These are phyloP conservation scores for Speleostelium caveatum DNA, from an alignment of 78 protist genomes.

Conservation along the genomic window DNA sequence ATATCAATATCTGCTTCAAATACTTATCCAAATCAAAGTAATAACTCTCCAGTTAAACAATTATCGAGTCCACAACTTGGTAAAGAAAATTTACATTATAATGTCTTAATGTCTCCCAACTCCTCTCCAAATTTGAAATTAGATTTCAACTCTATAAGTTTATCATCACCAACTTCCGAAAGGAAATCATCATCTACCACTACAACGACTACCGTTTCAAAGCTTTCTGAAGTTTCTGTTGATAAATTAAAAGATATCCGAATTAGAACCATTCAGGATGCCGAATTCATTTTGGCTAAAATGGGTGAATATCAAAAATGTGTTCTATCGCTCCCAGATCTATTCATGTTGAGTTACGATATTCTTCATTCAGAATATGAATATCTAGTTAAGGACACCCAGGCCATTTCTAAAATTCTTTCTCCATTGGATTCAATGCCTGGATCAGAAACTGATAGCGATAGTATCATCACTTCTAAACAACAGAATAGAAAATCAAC, in stretches of 20 bases:
- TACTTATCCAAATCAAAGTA: neutral
- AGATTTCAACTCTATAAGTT: neutral
- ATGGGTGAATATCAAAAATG: conserved; percentile 62
- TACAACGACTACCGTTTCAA: neutral
- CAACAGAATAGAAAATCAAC: neutral
- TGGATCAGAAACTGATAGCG: conserved; percentile 46
- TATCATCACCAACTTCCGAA: neutral
- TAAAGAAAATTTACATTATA: neutral
- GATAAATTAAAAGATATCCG: conserved; percentile 14
- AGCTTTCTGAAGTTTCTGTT: no score
- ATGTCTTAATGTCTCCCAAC: neutral
- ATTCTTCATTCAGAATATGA: conserved; percentile 48
- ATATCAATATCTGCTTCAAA: neutral
- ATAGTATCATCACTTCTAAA: neutral
- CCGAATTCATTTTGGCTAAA: conserved; percentile 51
- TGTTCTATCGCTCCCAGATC: conserved; percentile 58
- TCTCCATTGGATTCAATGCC: conserved; percentile 46
- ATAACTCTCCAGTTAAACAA: neutral
- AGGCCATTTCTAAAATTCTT: conserved; percentile 40
- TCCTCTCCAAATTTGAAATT: neutral
- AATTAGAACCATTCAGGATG: conserved; percentile 22
- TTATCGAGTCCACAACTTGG: neutral
- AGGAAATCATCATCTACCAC: neutral
- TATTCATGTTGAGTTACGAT: conserved; percentile 13
- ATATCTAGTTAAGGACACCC: conserved; percentile 39